These are phyloP conservation scores for Pseudogymnoascus sp. DNA, from an alignment of 2,329 filamentous ascomycete genomes.

Conservation along the genomic window DNA sequence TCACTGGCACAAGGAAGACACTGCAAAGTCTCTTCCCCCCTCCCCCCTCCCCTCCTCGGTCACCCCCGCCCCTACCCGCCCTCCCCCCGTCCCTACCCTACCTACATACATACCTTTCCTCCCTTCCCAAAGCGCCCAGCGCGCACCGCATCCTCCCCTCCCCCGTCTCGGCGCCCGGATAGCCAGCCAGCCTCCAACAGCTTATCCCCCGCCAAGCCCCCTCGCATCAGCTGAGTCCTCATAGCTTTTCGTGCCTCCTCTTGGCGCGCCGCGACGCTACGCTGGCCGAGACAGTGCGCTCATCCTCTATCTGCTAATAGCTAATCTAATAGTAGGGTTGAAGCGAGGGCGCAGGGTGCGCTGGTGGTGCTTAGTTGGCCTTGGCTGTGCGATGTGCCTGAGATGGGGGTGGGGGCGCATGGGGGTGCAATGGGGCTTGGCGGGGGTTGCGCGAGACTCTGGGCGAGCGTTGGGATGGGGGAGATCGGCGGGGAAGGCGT, in stretches of 20 bases:
- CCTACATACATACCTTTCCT: no score
- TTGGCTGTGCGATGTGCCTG: neutral
- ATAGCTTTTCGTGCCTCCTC: neutral
- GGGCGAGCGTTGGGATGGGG: neutral
- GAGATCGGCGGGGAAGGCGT: neutral
- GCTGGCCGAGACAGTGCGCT: neutral
- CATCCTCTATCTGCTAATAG: neutral
- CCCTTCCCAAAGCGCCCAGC: neutral
- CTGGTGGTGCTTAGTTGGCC: neutral
- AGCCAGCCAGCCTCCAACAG: neutral
- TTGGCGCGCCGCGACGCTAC: neutral
- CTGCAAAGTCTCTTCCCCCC: no score
- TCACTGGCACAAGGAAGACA: no score
- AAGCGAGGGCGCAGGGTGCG: no score
- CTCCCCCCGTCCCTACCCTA: neutral
- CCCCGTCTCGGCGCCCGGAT: neutral
- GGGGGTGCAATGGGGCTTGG: neutral
- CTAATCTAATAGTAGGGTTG: no score
- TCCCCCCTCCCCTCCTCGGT: no score
- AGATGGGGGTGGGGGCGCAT: neutral
- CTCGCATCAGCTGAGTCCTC: neutral
- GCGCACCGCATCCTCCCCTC: neutral
- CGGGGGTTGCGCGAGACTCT: neutral
- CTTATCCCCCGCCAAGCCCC: neutral
- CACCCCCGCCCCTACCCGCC: no score